These are phyloP conservation scores for Lipomyces oligophaga DNA, from an alignment of 805 yeast species.

Conservation along the genomic window DNA sequence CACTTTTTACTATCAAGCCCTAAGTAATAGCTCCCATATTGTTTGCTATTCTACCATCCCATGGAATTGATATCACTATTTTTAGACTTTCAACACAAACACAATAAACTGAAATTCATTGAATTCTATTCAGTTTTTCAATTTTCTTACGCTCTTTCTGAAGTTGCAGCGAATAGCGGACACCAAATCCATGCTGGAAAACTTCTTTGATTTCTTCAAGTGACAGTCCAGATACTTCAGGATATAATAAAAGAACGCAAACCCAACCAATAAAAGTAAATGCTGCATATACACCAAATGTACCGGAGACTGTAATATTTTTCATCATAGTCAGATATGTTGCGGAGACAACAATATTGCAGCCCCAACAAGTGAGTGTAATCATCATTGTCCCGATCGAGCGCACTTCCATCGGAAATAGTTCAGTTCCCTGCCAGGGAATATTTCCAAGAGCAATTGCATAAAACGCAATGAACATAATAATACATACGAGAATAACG, in stretches of 20 bases:
- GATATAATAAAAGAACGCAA: slow-evolving; percentile 77
- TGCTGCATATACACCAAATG: slow-evolving; percentile 84
- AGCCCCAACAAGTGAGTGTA: slow-evolving; percentile 91
- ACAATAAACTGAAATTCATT: too few species aligned
- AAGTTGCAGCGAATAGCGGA: slow-evolving; percentile 54
- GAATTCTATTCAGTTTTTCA: too few species aligned
- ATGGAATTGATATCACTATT: too few species aligned
- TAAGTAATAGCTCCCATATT: too few species aligned
- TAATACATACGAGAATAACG: slow-evolving; percentile 78
- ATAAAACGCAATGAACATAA: slow-evolving; percentile 78
- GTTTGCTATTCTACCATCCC: too few species aligned
- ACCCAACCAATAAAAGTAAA: slow-evolving; percentile 66
- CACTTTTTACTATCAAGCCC: too few species aligned
- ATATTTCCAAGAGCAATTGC: slow-evolving; percentile 94
- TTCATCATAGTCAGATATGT: slow-evolving; percentile 90
- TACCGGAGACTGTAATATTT: slow-evolving; percentile 89
- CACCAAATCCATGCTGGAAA: slow-evolving; percentile 80
- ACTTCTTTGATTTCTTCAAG: slow-evolving; percentile 85
- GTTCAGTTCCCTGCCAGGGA: slow-evolving; percentile 95
- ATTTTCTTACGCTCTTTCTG: slow-evolving; percentile 49
- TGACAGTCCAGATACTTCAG: slow-evolving; percentile 84
- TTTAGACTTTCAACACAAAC: too few species aligned
- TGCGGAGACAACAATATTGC: slow-evolving; percentile 82
- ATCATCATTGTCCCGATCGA: slow-evolving; percentile 86
- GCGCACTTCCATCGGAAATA: slow-evolving; percentile 88